Evolutionary conservation across 2,329 filamentous ascomycete genomes (phyloP), one percentile per base, ranked within the genome.

Genomic region (Aaosphaeria arxii): DNA sequence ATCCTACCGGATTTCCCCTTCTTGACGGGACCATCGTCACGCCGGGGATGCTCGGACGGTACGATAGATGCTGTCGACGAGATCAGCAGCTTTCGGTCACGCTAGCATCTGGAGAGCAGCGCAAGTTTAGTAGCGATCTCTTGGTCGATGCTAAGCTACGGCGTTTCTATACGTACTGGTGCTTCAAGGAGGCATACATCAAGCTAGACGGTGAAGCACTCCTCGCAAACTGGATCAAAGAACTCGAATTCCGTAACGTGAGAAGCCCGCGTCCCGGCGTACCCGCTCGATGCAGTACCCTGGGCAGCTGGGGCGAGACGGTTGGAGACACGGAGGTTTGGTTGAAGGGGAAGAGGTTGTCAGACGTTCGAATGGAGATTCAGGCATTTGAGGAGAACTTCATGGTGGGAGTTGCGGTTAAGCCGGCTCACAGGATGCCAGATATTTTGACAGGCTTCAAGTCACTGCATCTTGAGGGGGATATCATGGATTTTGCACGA

Each of bases 141-240:
- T 51, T 82, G n/a, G 72, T 81, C 13, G 84, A 87, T 50, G 77
- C 73, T 24, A 85, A 84, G 62, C 73, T 91, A 30, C 77, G 86
- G 5, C 77, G 80, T 45, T 92, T 92, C 64, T 92, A 91, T 65
- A 80, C 86, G 1, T 81, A 87, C 50, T 92, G 88, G 85, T 89
- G 86, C 66, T 78, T 89, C 66, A 84, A 89, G 58, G 88, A 92
- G 72, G 85, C 87, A 1, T 91, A 89, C 64, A 84, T 91, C 69
- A 92, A 91, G 79, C 84, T 92, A 73, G 88, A 87, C 30, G 88
- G 88, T 29, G 87, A 91, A 59, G 88, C 87, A 0, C 75, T 92
- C 49, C 74, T 91, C 6, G 88, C 88, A 0, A 75, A 76, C 4
- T 92, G 88, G 88, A 75, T 92, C 43, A 74, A 74, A 44, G 80